Evolutionary conservation across 2,329 filamentous ascomycete species (phyloP), one percentile per base, ranked within the genome.

Genomic region (Botrytis fabae): DNA sequence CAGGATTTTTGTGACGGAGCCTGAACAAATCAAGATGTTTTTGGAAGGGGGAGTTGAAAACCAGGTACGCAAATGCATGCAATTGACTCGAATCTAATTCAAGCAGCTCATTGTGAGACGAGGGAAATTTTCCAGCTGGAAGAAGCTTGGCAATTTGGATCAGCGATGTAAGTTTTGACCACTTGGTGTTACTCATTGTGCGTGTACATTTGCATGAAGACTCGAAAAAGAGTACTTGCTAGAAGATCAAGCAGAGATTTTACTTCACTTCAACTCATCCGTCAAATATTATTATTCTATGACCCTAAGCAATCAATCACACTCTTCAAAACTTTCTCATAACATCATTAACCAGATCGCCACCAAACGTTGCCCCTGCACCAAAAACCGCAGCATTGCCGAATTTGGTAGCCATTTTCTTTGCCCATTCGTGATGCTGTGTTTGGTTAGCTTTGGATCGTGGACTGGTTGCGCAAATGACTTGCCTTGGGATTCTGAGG

Each of bases 341-440:
- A 28, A 70, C 38, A 69, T 73, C 65, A 28, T 73, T 73, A 16
- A 73, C 57, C 16, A 73, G 69, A 81, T 78, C 78, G 16, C 75
- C 75, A 35, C 80, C 79, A 72, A 79, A 79, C 0, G 78, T 80
- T 0, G 80, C 79, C 1, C 80, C 80, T 5, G 80, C 80, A 9
- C 79, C 79, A 73, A 80, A 80, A 48, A 81, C 75, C 0, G 78
- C 79, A 6, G 80, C 80, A 64, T 79, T 78, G 4, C 79, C 80
- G 51, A 81, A 78, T 62, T 75, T 79, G 0, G 51, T 61, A 22
- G 75, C 77, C 74, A 80, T 75, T 16, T 75, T 76, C 73, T 76
- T 77, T 2, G 73, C 77, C 78, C 79, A 80, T 60, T 80, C 78
- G 44, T 79, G 78, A 72, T 80, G 79, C 73, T 78, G 48, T 44